Evolutionary conservation across 2,329 filamentous ascomycete genomes (phyloP).

Genomic region (Phialophora tarda): DNA sequence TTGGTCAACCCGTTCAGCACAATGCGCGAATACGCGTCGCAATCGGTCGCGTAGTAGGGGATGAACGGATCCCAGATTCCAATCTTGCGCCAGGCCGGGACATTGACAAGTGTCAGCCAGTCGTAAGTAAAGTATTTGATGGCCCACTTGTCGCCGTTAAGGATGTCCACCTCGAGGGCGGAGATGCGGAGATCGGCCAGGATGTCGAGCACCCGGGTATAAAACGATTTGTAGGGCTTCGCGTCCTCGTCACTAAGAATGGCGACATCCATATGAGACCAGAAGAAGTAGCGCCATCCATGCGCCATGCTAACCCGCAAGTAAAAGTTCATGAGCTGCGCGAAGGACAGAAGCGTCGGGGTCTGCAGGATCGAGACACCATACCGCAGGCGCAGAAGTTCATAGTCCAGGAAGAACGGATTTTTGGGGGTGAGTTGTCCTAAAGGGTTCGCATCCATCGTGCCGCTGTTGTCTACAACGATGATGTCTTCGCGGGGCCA

Average conservation of each 20-base stretch:
- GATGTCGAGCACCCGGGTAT: conserved; percentile 40
- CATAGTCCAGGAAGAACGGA: conserved; percentile 63
- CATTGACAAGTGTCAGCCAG: conserved; percentile 63
- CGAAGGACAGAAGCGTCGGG: conserved; percentile 60
- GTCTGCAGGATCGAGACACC: conserved; percentile 60
- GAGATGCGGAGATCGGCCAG: not conserved
- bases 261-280: conserved; percentile 56
- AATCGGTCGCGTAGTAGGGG: conserved; percentile 64
- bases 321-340: conserved; percentile 63
- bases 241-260: conserved; percentile 51
- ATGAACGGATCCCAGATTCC: conserved; percentile 65
- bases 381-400: conserved; percentile 53
- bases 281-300: conserved; percentile 60
- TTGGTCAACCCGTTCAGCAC: conserved; percentile 54
- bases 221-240: conserved; percentile 43
- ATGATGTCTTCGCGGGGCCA: conserved; percentile 64
- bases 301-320: conserved; percentile 54
- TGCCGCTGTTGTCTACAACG: conserved; percentile 65
- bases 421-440: conserved; percentile 51
- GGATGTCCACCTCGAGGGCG: not conserved
- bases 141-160: conserved; percentile 51
- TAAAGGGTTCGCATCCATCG: conserved; percentile 59
- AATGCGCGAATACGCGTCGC: conserved; percentile 61
- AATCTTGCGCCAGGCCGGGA: conserved; percentile 56
- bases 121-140: conserved; percentile 65